Percentiles rank a stretch among this genome's conserved stretches.
Conservation (phyloP, 1,139 yeast genomes). For the Maudiozyma humilis region DNA sequence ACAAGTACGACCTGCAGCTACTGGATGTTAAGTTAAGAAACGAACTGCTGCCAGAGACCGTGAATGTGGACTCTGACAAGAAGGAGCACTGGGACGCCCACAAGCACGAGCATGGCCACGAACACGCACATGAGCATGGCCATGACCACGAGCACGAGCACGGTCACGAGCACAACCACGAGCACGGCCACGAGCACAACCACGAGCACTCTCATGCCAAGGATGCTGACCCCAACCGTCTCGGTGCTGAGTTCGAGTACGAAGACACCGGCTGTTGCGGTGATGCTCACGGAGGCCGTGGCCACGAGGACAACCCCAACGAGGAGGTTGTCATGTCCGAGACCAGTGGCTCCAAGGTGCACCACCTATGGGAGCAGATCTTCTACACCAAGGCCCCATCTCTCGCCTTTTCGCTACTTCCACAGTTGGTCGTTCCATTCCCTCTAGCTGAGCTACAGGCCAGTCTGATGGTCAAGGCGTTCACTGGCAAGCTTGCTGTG, state of each 20-base stretch:
- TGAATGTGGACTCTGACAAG: conserved; percentile 23
- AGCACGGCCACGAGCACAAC: background rate
- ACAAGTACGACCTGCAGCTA: conserved; percentile 44
- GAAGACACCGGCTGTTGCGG: background rate
- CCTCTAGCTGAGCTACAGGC: conserved; percentile 55
- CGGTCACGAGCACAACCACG: background rate
- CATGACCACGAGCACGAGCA: background rate
- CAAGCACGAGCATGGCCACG: background rate
- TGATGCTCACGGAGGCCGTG: background rate
- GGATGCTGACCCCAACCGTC: background rate
- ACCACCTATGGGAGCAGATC: conserved; percentile 45
- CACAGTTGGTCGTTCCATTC: conserved; percentile 49
- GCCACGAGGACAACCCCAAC: background rate
- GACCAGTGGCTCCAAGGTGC: background rate
- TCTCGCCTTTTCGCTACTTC: conserved; percentile 45
- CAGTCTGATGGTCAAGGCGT: conserved; percentile 47
- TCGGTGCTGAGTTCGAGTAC: background rate
- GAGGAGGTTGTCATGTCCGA: background rate
- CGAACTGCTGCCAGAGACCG: conserved; percentile 35
- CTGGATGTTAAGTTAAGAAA: conserved; percentile 31
- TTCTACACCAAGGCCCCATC: conserved; percentile 49
- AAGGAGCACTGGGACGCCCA: conserved; percentile 35
- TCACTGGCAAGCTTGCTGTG: conserved; percentile 39
- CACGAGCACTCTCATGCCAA: background rate
- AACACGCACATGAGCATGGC: background rate